phyloP scores from a whole-genome alignment of 23 red algal genomes.

The Porphyridium purpureum region DNA sequence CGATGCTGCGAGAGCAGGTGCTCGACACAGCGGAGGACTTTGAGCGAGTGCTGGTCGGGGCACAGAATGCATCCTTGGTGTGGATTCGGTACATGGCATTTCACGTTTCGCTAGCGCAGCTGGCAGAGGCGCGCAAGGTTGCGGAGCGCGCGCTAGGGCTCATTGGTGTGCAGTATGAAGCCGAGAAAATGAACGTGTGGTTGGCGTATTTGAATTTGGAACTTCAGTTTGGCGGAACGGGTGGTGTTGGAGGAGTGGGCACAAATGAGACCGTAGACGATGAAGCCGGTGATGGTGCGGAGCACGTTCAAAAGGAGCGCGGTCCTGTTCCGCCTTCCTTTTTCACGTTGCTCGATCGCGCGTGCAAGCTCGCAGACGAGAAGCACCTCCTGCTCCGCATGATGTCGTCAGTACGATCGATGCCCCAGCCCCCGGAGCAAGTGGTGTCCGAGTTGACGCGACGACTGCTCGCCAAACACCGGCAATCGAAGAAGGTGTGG shows the following conservation, averaged over 20 bases:
- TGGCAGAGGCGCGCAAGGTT: constrained; percentile 45
- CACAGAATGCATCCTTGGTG: constrained; percentile 47
- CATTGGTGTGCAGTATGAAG: constrained; percentile 25
- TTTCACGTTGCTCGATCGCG: constrained; percentile 48
- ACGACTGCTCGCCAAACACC: constrained; percentile 26
- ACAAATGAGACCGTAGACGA: neutral
- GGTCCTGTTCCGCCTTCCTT: constrained; percentile 26
- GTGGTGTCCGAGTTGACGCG: too few species aligned
- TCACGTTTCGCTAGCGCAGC: constrained; percentile 32
- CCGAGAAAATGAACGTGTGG: constrained; percentile 64
- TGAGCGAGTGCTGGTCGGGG: constrained; percentile 71
- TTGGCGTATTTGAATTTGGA: constrained; percentile 82
- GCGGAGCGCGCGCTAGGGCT: constrained; percentile 72
- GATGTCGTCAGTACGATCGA: too few species aligned
- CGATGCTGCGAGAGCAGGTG: constrained; percentile 17
- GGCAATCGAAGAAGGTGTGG: constrained; percentile 43
- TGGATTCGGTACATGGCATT: constrained; percentile 97
- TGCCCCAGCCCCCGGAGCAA: too few species aligned
- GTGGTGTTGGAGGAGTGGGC: neutral
- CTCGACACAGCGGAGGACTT: constrained; percentile 83
- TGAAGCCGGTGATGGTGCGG: constrained; percentile 12
- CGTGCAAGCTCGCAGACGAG: constrained; percentile 33
- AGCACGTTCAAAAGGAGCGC: neutral
- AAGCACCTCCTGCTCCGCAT: constrained; percentile 38
- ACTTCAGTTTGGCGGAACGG: constrained; percentile 21